A percentile compares a stretch with the other conserved stretches of the same genome.
These are phyloP conservation scores for Aspergillus sp. DNA, from an alignment of 2,329 filamentous ascomycete genomes.

Conservation along the genomic window DNA sequence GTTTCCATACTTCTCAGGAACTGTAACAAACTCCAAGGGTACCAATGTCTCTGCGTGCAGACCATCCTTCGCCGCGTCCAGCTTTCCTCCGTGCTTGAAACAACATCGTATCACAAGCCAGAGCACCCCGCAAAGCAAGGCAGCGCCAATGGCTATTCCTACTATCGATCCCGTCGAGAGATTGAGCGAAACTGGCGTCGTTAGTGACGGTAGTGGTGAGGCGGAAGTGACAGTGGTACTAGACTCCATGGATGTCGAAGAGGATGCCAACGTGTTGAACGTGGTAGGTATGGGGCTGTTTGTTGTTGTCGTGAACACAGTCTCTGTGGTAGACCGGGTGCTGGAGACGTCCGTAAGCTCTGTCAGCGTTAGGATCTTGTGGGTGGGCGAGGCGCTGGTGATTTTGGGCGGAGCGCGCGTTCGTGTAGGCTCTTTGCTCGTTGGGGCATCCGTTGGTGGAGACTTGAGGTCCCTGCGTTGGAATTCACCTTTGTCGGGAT, in stretches of 20 bases:
- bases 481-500: not conserved
- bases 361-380: not conserved
- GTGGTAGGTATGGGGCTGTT: not conserved
- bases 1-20: not conserved
- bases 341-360: not conserved
- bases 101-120: not conserved
- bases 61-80: no score
- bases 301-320: not conserved
- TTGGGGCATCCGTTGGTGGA: not conserved
- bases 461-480: not conserved
- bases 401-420: not conserved
- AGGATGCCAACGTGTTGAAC: not conserved
- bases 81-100: not conserved
- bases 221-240: not conserved
- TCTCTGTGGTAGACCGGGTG: not conserved
- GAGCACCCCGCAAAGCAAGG: not conserved
- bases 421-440: not conserved
- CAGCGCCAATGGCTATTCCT: not conserved
- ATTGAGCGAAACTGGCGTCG: not conserved
- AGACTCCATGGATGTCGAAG: not conserved
- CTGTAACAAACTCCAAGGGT: no score
- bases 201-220: not conserved
- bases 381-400: not conserved
- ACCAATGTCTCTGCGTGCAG: no score
- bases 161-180: not conserved